phyloP scores from a whole-genome alignment of 179 eudicot species.

The Spergularia azorica region DNA sequence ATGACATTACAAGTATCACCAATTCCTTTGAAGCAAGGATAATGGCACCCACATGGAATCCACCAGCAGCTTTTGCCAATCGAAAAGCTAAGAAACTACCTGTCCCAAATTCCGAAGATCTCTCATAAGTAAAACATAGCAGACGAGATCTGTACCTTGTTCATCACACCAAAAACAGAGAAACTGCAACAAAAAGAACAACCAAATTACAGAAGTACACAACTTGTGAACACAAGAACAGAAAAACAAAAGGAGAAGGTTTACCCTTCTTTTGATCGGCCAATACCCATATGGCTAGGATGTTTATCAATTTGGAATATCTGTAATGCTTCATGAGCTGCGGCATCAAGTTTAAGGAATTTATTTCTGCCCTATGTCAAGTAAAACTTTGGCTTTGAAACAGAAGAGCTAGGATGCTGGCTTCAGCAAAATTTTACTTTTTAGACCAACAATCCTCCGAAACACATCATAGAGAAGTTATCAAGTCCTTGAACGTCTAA shows the following conservation, averaged over 20 bases:
- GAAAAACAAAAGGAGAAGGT: slow-evolving; percentile 15
- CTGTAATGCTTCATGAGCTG: slow-evolving; percentile 91
- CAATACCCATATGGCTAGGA: slow-evolving; percentile 99
- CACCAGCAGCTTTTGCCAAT: too few relatives aligned
- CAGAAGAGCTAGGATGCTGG: not conserved
- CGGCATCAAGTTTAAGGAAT: slow-evolving; percentile 90
- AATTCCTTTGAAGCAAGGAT: too few relatives aligned
- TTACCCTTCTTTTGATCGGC: slow-evolving; percentile 98
- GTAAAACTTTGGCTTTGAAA: slow-evolving; percentile 22
- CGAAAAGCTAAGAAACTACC: not conserved
- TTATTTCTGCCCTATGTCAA: slow-evolving; percentile 61
- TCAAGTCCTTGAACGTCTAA: not conserved
- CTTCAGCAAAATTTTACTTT: not conserved
- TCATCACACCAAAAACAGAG: slow-evolving; percentile 98
- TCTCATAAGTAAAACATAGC: slow-evolving; percentile 5
- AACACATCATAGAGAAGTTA: not conserved
- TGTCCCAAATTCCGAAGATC: slow-evolving; percentile 12
- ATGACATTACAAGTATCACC: too few relatives aligned
- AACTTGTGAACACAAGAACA: slow-evolving; percentile 1
- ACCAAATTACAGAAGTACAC: slow-evolving; percentile 6
- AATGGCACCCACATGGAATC: too few relatives aligned
- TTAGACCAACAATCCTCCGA: not conserved
- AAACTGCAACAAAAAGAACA: slow-evolving; percentile 49
- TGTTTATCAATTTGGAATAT: slow-evolving; percentile 95
- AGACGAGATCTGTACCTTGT: slow-evolving; percentile 56